These are phyloP conservation scores for Albizia julibrissin DNA, from an alignment of 306 rosid species.

Conservation along the genomic window DNA sequence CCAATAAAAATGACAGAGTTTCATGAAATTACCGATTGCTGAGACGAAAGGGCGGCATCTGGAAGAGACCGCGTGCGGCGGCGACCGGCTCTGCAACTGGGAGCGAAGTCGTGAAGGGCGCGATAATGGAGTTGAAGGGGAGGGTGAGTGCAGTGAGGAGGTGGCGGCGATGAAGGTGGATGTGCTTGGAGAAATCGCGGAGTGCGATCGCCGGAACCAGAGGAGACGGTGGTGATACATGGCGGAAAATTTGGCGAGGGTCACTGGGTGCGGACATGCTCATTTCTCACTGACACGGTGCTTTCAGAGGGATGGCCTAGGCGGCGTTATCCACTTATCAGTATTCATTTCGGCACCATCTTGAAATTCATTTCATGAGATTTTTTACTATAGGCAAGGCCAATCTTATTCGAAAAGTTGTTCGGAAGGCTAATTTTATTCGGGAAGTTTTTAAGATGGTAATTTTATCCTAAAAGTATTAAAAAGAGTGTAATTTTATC, in stretches of 20 bases:
- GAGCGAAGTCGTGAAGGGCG: not conserved
- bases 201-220: conserved; percentile 29
- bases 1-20: not conserved
- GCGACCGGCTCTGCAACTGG: conserved; percentile 39
- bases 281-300: not conserved
- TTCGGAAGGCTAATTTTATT: no score
- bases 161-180: conserved; percentile 44
- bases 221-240: conserved; percentile 18
- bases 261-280: conserved; percentile 31
- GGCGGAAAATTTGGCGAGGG: conserved; percentile 7
- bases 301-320: conserved; percentile 22
- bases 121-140: conserved; percentile 33
- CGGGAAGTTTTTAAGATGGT: no score
- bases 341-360: no score
- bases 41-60: conserved; percentile 60
- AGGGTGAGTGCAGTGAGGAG: conserved; percentile 40
- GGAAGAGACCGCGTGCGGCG: conserved; percentile 56
- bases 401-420: no score
- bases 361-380: no score
- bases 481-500: no score
- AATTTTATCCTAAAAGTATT: no score
- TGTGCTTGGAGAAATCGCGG: not conserved
- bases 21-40: conserved; percentile 45
- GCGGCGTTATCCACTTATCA: conserved; percentile 1
- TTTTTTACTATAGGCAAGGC: no score